A percentile compares a stretch with the other conserved stretches of the same genome.
phyloP scores from a whole-genome alignment of 345 rosid species.

The Punica granatum region DNA sequence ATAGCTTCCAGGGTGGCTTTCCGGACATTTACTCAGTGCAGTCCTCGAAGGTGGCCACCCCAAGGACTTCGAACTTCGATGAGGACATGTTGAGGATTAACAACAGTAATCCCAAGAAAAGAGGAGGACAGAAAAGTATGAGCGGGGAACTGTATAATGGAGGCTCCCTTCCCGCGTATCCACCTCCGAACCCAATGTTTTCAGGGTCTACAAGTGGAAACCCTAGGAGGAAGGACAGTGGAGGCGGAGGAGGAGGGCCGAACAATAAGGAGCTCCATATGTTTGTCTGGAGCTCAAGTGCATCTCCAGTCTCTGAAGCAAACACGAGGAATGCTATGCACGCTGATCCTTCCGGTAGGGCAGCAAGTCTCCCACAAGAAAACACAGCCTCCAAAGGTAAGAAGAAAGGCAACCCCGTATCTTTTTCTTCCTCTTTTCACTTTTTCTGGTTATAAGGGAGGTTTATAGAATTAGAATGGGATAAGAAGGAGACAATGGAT shows the following conservation, averaged over 20 bases:
- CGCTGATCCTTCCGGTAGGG: slow-evolving; percentile 31
- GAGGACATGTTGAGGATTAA: slow-evolving; percentile 50
- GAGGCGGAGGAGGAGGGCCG: slow-evolving; percentile 11
- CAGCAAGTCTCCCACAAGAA: slow-evolving; percentile 9
- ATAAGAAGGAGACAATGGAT: too few species aligned
- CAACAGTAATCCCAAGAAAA: slow-evolving; percentile 26
- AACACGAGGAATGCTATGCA: slow-evolving; percentile 45
- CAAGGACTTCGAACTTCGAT: slow-evolving; percentile 75
- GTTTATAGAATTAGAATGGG: too few species aligned
- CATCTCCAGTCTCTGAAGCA: slow-evolving; percentile 72
- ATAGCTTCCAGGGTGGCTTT: slow-evolving; percentile 31
- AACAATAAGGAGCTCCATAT: slow-evolving; percentile 59
- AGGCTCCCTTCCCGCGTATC: slow-evolving; percentile 32
- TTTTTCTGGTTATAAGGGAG: neutral
- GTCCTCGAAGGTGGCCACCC: slow-evolving; percentile 72
- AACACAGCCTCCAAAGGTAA: slow-evolving; percentile 45
- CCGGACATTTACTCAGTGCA: slow-evolving; percentile 57
- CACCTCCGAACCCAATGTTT: slow-evolving; percentile 69
- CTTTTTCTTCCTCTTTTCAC: neutral
- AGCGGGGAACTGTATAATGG: slow-evolving; percentile 56
- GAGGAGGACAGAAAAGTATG: slow-evolving; percentile 50
- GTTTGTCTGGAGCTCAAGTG: slow-evolving; percentile 85
- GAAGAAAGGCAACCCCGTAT: neutral
- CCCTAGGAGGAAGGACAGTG: slow-evolving; percentile 28
- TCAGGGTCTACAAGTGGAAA: slow-evolving; percentile 45